A percentile compares a stretch with the other conserved stretches of the same genome.
These are phyloP conservation scores for Aspergillus fijiensis DNA, from an alignment of 2,329 filamentous ascomycete species.

Conservation along the genomic window DNA sequence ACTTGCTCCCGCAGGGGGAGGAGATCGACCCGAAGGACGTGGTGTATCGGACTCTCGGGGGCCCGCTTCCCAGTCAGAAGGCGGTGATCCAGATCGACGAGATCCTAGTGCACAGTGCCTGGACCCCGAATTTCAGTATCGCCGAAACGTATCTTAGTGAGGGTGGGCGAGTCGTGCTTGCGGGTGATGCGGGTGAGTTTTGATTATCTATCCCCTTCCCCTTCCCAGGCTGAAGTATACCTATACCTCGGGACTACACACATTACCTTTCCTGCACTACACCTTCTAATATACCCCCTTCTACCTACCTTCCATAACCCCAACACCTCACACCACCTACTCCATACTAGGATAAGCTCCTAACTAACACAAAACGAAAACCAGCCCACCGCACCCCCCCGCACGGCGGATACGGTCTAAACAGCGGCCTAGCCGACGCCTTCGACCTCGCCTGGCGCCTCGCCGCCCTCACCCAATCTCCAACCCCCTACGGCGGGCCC, in stretches of 20 bases:
- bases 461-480: constrained; percentile 22
- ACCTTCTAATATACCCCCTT: too few species aligned
- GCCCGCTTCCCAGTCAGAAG: constrained; percentile 1
- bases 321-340: too few species aligned
- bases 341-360: too few species aligned
- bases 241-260: too few species aligned
- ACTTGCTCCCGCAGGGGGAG: constrained; percentile 9
- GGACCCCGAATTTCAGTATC: constrained; percentile 31
- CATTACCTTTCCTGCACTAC: too few species aligned
- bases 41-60: constrained; percentile 27
- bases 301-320: too few species aligned
- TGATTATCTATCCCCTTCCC: not conserved
- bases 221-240: not conserved
- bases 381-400: constrained; percentile 38
- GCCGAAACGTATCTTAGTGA: constrained; percentile 25
- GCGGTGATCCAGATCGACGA: constrained; percentile 34
- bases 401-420: constrained; percentile 41
- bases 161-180: constrained; percentile 28
- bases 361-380: not conserved
- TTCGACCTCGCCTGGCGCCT: constrained; percentile 40
- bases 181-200: constrained; percentile 27
- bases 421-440: constrained; percentile 38
- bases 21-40: constrained; percentile 24
- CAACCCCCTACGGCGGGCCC: constrained; percentile 22
- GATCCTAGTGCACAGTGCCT: constrained; percentile 31